Evolutionary conservation across 164 flowering plant genomes (phyloP).

Genomic region (Vitis riparia): DNA sequence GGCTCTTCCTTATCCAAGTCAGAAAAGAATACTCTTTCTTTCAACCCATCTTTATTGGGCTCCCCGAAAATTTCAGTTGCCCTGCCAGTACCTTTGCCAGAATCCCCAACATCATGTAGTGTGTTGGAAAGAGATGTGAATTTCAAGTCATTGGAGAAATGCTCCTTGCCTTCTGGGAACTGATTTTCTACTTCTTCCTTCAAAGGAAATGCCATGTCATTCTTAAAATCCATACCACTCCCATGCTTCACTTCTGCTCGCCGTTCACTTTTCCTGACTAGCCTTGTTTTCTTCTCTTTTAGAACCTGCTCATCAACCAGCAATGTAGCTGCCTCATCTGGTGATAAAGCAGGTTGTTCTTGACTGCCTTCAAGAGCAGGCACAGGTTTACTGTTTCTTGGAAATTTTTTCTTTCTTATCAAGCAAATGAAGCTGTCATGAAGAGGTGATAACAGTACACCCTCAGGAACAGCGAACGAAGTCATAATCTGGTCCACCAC

Average conservation of each 20-base stretch:
- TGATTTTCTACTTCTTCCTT: conserved; percentile 38
- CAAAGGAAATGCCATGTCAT: conserved; percentile 8
- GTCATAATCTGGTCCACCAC: conserved; percentile 65
- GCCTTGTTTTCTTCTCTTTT: conserved; percentile 34
- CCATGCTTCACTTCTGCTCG: conserved; percentile 19
- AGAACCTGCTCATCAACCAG: conserved; percentile 20
- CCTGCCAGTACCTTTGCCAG: conserved; percentile 15
- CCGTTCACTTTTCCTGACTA: conserved; percentile 22
- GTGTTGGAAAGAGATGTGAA: conserved; percentile 5
- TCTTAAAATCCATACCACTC: conserved; percentile 21
- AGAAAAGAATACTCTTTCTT: conserved; percentile 18
- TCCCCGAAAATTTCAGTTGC: conserved; percentile 18
- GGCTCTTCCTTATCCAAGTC: conserved; percentile 28
- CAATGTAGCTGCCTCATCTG: conserved; percentile 10
- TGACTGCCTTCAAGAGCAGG: conserved; percentile 3
- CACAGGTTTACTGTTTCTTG: conserved; percentile 3
- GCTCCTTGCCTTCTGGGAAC: conserved; percentile 10
- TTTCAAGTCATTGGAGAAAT: conserved; percentile 11
- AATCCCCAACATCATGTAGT: conserved; percentile 12
- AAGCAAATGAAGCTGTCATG: conserved; percentile 45
- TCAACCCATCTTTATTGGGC: conserved; percentile 15
- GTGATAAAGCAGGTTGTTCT: conserved; percentile 10
- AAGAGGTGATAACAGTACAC: conserved; percentile 65
- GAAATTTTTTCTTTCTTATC: conserved; percentile 22
- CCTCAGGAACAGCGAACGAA: conserved; percentile 44